Conservation (phyloP, 2,329 filamentous ascomycete species). For the Cercospora sp. region DNA sequence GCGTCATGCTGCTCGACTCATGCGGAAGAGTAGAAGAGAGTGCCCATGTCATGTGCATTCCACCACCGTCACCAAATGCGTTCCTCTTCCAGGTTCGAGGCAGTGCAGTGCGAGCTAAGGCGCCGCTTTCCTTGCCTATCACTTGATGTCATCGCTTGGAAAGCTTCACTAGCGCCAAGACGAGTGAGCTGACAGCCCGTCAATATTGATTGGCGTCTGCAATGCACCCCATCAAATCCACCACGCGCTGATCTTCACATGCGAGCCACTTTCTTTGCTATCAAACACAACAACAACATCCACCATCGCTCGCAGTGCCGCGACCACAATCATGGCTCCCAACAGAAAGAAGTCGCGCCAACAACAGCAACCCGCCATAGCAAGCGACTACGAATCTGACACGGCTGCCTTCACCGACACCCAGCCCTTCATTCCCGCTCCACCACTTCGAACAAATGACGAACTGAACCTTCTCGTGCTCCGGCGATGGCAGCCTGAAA, state of each 20-base stretch:
- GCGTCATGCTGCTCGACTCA: neutral
- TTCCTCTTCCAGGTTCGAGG: neutral
- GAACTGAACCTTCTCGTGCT: slow-evolving; percentile 87
- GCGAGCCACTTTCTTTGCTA: neutral
- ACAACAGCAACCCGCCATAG: slow-evolving; percentile 16
- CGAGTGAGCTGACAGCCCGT: neutral
- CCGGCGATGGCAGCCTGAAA: slow-evolving; percentile 73
- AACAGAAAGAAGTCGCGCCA: slow-evolving; percentile 19
- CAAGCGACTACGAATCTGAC: slow-evolving; percentile 19
- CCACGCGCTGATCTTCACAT: slow-evolving; percentile 1
- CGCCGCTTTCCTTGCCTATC: neutral
- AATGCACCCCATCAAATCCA: neutral
- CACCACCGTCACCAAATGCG: neutral
- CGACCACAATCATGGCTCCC: slow-evolving; percentile 19
- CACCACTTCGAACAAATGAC: slow-evolving; percentile 67
- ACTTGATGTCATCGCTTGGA: slow-evolving; percentile 3
- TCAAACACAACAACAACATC: neutral
- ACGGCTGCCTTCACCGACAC: slow-evolving; percentile 35
- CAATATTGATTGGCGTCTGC: neutral
- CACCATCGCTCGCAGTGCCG: neutral
- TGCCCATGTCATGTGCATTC: neutral
- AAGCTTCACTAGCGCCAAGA: neutral
- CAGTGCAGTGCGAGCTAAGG: neutral
- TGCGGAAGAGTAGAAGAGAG: neutral
- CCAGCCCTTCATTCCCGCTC: slow-evolving; percentile 39